Base-by-base conservation (phyloP, 257 asterid genomes). In the Solanum chiquidenum region DNA sequence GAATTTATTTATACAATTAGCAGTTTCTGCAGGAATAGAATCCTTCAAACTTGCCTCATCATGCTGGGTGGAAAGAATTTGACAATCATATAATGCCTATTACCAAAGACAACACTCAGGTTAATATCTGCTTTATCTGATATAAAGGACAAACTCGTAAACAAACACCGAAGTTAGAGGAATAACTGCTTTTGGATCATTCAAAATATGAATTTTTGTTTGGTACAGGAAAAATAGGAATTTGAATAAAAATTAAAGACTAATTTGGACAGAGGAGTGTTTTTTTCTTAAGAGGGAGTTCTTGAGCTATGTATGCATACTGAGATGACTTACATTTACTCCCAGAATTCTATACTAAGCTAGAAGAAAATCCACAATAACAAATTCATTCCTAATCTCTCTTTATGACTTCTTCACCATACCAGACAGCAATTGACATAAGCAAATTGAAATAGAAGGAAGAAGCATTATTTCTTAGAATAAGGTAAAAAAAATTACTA, bases 51-150 rank as follows among this genome's bases (percentile, higher is more conserved):
- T 89, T 84, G 89, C 90, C 66, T 72, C 91, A 66, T 90, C 93
- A 79, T 90, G 88, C 88, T 92, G 91, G 86, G 89, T 49, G 75
- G 89, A 86, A 92, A 88, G 89, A 87, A 76, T 91, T 91, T 93
- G 91, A 85, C 98, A 93, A 86, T 96, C 98, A 82, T 90, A 86
- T 72, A 97, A 89, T 9, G 99, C 92, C 99, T 95, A 98, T 93
- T 89, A 79, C 75, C 89, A 84, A 87, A 80, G 75, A 16, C 69
- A 89, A 85, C 74, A 46, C 86, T 83, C 75, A 87, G 66, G 74
- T 83, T 55, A 79, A 68, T 69, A 46, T 42, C 73, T 89, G 34
- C 2, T 37, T 66, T 27, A 25, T 62, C 68, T 5, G 83, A 76
- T 71, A 40, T 86, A 25, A 72, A 72, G 82, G 82, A 64, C 37